These are phyloP conservation scores for Schizochytrium sp. DNA, from an alignment of 108 stramenopile species.

Conservation along the genomic window DNA sequence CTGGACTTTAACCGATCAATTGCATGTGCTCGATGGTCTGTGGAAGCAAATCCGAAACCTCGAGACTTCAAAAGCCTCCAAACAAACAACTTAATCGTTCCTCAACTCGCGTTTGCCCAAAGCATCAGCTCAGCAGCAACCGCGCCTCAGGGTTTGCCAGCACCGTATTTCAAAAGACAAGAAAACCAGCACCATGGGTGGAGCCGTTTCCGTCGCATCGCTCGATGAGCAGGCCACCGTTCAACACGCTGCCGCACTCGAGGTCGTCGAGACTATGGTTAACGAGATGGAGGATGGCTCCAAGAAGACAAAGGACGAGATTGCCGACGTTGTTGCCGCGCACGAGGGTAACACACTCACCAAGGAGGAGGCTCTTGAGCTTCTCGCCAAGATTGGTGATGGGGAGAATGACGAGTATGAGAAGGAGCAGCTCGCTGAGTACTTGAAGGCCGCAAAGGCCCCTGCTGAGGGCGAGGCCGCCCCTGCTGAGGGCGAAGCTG, in stretches of 20 bases:
- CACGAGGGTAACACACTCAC: conserved; percentile 26
- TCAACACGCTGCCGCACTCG: conserved; percentile 50
- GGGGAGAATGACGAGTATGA: conserved; percentile 58
- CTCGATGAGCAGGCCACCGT: background rate
- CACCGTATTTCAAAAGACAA: background rate
- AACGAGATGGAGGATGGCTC: conserved; percentile 33
- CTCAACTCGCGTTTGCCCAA: background rate
- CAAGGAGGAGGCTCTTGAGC: conserved; percentile 58
- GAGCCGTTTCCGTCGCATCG: conserved; percentile 17
- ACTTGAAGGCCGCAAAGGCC: conserved; percentile 54
- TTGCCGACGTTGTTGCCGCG: conserved; percentile 31
- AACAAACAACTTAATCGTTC: background rate
- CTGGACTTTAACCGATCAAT: too few relatives aligned
- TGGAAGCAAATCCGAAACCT: conserved; percentile 7
- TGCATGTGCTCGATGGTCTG: background rate
- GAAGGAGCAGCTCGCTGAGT: conserved; percentile 44
- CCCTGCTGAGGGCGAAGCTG: conserved; percentile 54
- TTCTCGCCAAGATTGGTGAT: conserved; percentile 34
- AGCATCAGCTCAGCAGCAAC: too few relatives aligned
- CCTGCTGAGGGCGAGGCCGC: conserved; percentile 43
- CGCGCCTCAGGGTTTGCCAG: background rate
- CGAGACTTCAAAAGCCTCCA: background rate
- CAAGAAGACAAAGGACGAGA: conserved; percentile 54
- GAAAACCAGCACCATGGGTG: conserved; percentile 19
- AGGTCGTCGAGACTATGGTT: conserved; percentile 9